phyloP scores from a whole-genome alignment of 176 grass and related monocot genomes.

The Microstegium vimineum region DNA sequence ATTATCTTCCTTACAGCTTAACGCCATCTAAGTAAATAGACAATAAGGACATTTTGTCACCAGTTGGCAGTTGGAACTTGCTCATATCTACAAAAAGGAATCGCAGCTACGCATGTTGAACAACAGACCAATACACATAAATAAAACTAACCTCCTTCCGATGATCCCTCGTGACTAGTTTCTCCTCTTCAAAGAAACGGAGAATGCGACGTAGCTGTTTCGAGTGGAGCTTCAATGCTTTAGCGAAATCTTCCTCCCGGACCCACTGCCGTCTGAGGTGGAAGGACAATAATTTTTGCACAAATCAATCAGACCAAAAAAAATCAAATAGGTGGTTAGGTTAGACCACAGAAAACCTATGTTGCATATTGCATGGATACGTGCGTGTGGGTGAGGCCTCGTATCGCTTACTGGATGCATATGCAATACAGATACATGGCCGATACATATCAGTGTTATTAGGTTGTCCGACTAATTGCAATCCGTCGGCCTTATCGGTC shows the following conservation, averaged over 20 bases:
- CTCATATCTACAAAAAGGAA: background rate
- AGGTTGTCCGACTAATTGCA: background rate
- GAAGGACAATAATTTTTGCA: background rate
- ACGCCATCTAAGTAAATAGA: background rate
- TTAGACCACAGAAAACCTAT: background rate
- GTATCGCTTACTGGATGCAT: background rate
- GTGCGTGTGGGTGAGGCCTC: background rate
- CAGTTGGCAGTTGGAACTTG: background rate
- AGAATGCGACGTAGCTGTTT: slow-evolving; percentile 85
- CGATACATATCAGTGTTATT: background rate
- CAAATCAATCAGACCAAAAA: slow-evolving; percentile 16
- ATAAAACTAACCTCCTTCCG: slow-evolving; percentile 81
- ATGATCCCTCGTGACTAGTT: slow-evolving; percentile 86
- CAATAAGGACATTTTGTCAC: background rate
- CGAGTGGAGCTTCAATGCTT: slow-evolving; percentile 81
- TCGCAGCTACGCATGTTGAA: background rate
- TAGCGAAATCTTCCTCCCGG: slow-evolving; percentile 94
- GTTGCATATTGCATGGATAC: background rate
- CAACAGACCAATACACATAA: background rate
- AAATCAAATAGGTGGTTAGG: background rate
- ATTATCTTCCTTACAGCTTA: background rate
- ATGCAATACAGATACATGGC: background rate
- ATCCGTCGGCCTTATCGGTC: background rate
- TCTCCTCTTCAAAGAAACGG: slow-evolving; percentile 97
- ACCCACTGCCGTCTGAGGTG: slow-evolving; percentile 80